Evolutionary conservation across 306 rosid species (phyloP).

Genomic region (Cucurbita moschata): DNA sequence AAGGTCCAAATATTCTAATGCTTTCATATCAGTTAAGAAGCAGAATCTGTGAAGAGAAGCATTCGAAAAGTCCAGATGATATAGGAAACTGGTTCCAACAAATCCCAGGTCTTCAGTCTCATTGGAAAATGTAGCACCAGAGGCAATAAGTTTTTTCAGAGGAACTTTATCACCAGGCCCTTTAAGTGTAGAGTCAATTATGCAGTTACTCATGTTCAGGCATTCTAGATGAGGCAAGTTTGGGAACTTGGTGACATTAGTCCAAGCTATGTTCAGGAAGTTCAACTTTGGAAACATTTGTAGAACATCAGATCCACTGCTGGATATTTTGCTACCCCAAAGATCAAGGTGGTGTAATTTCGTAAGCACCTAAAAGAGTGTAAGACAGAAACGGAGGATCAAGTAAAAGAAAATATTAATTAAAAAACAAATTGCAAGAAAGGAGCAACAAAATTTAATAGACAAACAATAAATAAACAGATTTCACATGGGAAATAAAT

Average conservation of each 20-base stretch:
- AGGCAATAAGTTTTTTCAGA: conserved; percentile 40
- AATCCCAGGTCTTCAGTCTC: conserved; percentile 38
- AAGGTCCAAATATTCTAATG: conserved; percentile 64
- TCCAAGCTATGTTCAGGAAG: conserved; percentile 76
- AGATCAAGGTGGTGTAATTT: conserved; percentile 62
- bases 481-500: not conserved
- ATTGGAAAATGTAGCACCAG: conserved; percentile 48
- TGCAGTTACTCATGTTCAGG: conserved; percentile 76
- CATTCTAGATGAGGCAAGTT: conserved; percentile 39
- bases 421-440: not conserved
- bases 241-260: conserved; percentile 59
- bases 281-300: conserved; percentile 48
- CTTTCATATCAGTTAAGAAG: conserved; percentile 44
- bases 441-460: not conserved
- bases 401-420: not conserved
- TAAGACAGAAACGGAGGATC: not conserved
- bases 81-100: conserved; percentile 28
- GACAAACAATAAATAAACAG: not conserved
- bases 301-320: conserved; percentile 50
- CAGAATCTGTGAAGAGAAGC: conserved; percentile 37
- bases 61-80: conserved; percentile 48
- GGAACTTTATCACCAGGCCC: conserved; percentile 38
- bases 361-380: conserved; percentile 42
- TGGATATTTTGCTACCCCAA: conserved; percentile 84
- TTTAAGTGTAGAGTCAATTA: conserved; percentile 43